Percentiles rank a stretch among this genome's conserved stretches.
These are phyloP conservation scores for Stygiomarasmius scandens DNA, from an alignment of 1,284 basidiomycete species.

Conservation along the genomic window DNA sequence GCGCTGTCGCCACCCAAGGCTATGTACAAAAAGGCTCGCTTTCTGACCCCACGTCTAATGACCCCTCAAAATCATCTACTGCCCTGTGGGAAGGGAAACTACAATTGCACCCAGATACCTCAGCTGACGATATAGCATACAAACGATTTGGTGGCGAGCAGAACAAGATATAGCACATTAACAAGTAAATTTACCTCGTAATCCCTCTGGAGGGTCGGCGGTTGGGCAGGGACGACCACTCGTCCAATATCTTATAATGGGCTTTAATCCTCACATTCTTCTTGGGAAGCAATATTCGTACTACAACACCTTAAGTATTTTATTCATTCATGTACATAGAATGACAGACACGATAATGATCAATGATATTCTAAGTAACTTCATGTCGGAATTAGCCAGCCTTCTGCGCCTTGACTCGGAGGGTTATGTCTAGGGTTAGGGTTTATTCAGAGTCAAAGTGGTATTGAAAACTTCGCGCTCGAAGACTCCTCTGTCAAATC, in stretches of 20 bases:
- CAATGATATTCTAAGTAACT: neutral
- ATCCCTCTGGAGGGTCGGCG: too few relatives aligned
- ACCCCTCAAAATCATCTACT: slow-evolving; percentile 79
- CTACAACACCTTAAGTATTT: neutral
- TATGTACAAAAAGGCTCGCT: slow-evolving; percentile 55
- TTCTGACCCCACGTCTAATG: slow-evolving; percentile 73
- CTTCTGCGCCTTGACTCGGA: too few relatives aligned
- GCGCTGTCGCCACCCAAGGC: slow-evolving; percentile 80
- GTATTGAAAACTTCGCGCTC: neutral
- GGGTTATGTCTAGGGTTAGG: too few relatives aligned
- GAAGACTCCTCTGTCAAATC: neutral
- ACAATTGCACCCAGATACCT: slow-evolving; percentile 85
- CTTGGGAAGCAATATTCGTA: too few relatives aligned
- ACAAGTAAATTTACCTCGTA: too few relatives aligned
- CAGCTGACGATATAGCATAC: slow-evolving; percentile 45
- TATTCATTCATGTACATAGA: neutral
- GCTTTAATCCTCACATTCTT: neutral
- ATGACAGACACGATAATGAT: neutral
- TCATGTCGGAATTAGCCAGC: too few relatives aligned
- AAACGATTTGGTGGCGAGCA: slow-evolving; percentile 32
- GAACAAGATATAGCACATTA: slow-evolving; percentile 11
- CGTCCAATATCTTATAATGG: neutral
- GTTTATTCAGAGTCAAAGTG: neutral
- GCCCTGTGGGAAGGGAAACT: slow-evolving; percentile 82
- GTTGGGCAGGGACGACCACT: too few relatives aligned